Percentiles rank a stretch among this genome's conserved stretches.
phyloP scores from a whole-genome alignment of 306 rosid genomes.

The Acmispon strigosus region DNA sequence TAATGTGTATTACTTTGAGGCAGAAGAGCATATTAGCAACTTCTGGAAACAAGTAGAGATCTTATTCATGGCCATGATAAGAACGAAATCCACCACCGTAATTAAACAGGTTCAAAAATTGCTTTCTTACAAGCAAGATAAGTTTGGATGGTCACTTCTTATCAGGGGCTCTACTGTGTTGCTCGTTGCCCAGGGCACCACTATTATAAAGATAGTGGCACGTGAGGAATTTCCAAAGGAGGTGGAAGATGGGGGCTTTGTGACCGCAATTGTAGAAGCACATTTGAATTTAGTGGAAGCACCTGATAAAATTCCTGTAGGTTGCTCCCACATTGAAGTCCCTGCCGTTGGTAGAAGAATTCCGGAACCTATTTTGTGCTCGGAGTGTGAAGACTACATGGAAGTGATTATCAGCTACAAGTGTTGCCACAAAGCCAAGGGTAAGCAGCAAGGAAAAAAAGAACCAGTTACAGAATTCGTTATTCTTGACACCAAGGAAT shows the following conservation, averaged over 20 bases:
- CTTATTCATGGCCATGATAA: constrained; percentile 29
- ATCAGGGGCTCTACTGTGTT: constrained; percentile 36
- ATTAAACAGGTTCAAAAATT: constrained; percentile 43
- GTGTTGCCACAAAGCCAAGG: no score
- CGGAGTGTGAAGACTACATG: no score
- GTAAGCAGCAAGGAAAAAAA: no score
- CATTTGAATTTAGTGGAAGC: no score
- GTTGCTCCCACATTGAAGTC: no score
- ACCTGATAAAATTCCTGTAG: no score
- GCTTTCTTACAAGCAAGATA: constrained; percentile 53
- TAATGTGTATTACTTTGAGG: constrained; percentile 34
- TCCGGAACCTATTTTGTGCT: no score
- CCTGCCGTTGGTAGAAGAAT: no score
- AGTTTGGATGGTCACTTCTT: constrained; percentile 45
- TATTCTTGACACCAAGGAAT: no score
- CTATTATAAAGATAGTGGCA: constrained; percentile 26
- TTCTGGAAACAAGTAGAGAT: constrained; percentile 46
- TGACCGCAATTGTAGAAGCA: no score
- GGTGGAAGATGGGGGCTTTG: constrained; percentile 22
- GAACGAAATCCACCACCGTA: not conserved
- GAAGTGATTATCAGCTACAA: no score
- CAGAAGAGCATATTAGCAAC: constrained; percentile 12
- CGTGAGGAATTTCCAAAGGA: constrained; percentile 44
- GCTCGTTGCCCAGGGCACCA: constrained; percentile 30
- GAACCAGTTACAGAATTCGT: no score